Conservation (phyloP, 352 stramenopile genomes). For the Phytophthora uliginosa region DNA sequence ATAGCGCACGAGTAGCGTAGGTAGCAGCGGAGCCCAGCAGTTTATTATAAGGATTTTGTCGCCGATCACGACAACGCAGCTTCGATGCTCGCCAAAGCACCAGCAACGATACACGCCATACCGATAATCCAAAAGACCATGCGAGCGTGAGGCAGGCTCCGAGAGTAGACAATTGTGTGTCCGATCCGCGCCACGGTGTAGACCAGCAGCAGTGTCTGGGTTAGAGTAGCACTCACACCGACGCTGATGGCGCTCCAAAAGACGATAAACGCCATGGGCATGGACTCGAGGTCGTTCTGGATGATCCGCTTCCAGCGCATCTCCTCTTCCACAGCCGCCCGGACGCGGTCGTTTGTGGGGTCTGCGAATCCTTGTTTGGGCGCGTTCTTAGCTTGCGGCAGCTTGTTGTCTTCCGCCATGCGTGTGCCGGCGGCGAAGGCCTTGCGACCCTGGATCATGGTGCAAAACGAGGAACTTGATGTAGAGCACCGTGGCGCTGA, state of each 20-base stretch:
- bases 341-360: conserved; percentile 34
- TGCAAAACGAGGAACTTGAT: conserved; percentile 72
- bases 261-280: conserved; percentile 62
- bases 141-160: conserved; percentile 32
- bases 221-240: conserved; percentile 43
- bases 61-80: conserved; percentile 9
- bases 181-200: conserved; percentile 57
- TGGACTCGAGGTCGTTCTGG: conserved; percentile 71
- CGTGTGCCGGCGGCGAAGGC: conserved; percentile 59
- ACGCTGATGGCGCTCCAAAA: conserved; percentile 53
- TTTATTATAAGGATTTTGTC: conserved; percentile 6
- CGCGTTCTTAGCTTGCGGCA: conserved; percentile 36
- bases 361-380: conserved; percentile 34
- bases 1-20: not conserved
- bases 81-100: conserved; percentile 21
- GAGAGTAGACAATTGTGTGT: conserved; percentile 60
- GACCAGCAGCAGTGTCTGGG: conserved; percentile 34
- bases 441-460: conserved; percentile 54
- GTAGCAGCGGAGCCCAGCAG: not conserved
- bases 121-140: conserved; percentile 43
- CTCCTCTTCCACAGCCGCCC: conserved; percentile 38
- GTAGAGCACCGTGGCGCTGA: conserved; percentile 62
- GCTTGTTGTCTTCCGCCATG: conserved; percentile 53
- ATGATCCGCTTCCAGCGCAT: conserved; percentile 67
- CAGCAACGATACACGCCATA: conserved; percentile 31